These are phyloP conservation scores for Cyclotella choctawhatcheeana DNA, from an alignment of 108 stramenopile genomes.

Conservation along the genomic window DNA sequence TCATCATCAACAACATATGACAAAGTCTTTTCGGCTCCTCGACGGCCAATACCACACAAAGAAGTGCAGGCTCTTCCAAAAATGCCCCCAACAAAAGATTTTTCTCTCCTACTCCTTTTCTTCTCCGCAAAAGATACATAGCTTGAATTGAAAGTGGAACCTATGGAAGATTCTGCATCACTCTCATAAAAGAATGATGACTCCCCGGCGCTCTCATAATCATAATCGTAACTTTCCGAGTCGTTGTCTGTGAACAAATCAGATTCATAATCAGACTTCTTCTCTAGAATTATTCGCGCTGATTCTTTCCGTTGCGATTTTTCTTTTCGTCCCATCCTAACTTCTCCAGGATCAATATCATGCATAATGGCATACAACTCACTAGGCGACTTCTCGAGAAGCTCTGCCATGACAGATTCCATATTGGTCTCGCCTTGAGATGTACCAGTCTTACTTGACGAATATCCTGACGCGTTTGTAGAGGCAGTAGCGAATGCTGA, in stretches of 20 bases:
- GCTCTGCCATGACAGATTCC: conserved; percentile 4
- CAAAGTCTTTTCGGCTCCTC: not conserved
- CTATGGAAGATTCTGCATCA: not conserved
- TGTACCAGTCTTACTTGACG: not conserved
- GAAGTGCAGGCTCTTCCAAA: no score
- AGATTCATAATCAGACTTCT: not conserved
- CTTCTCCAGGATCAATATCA: conserved; percentile 1
- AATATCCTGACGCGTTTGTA: conserved; percentile 1
- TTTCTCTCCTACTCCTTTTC: no score
- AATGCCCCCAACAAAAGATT: no score
- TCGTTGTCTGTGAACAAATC: not conserved
- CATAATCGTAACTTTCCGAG: not conserved
- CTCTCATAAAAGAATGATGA: not conserved
- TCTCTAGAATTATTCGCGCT: not conserved
- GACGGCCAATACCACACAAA: not conserved
- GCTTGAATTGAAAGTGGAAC: not conserved
- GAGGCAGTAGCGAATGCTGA: not conserved
- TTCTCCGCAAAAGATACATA: no score
- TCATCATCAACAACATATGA: conserved; percentile 12
- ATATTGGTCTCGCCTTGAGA: not conserved
- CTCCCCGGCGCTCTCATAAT: not conserved
- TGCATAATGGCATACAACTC: conserved; percentile 14
- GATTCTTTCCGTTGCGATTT: not conserved
- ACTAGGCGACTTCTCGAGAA: conserved; percentile 8
- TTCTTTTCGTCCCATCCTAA: not conserved